Percentiles rank a stretch among this genome's conserved stretches.
These are phyloP conservation scores for Cryptococcus maquisensis DNA, from an alignment of 1,284 basidiomycete species.

Conservation along the genomic window DNA sequence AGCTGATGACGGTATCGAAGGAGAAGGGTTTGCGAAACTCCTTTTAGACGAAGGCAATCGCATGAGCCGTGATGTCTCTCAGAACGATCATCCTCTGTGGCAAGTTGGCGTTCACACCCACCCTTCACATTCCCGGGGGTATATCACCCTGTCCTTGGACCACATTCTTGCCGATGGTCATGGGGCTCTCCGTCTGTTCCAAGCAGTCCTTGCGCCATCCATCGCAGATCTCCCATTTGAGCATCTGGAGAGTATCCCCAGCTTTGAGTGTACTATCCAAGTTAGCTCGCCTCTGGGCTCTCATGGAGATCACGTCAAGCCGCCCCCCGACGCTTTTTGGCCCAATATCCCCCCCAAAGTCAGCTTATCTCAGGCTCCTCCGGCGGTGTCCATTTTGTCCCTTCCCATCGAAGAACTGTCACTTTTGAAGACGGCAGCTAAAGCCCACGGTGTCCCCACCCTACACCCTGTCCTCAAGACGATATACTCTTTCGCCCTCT, in stretches of 20 bases:
- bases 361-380: slow-evolving; percentile 25
- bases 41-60: neutral
- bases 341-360: slow-evolving; percentile 15
- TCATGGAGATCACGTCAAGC: slow-evolving; percentile 25
- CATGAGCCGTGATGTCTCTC: neutral
- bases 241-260: slow-evolving; percentile 3
- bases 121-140: neutral
- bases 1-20: neutral
- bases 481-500: slow-evolving; percentile 26
- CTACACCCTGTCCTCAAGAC: slow-evolving; percentile 36
- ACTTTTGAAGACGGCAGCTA: slow-evolving; percentile 18
- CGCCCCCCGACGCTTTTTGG: slow-evolving; percentile 31
- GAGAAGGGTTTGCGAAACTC: neutral
- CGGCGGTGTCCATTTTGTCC: slow-evolving; percentile 14
- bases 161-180: slow-evolving; percentile 17
- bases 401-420: slow-evolving; percentile 11
- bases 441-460: slow-evolving; percentile 23
- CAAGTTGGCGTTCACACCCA: slow-evolving; percentile 7
- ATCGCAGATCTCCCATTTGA: slow-evolving; percentile 19
- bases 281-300: slow-evolving; percentile 23
- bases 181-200: slow-evolving; percentile 15
- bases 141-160: slow-evolving; percentile 7
- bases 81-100: slow-evolving; percentile 8
- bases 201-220: slow-evolving; percentile 11
- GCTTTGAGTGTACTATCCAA: slow-evolving; percentile 26